Conservation (phyloP, 345 rosid genomes). For the Rhizophora mangle region DNA sequence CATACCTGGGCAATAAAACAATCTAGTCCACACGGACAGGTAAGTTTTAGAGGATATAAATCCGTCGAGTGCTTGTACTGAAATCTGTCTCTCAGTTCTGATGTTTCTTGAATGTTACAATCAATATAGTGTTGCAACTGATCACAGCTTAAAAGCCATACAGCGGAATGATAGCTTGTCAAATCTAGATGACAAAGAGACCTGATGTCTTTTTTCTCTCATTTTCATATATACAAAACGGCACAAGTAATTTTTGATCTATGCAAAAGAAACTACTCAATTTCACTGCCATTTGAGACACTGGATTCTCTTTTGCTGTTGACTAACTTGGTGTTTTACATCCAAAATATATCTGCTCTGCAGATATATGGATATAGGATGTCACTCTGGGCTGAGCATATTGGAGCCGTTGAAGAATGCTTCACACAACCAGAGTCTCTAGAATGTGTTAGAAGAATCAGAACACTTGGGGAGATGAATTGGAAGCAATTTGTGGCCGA, state of each 20-base stretch:
- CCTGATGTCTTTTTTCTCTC: no score
- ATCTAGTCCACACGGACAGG: constrained; percentile 80
- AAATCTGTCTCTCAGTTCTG: not conserved
- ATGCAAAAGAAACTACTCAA: not conserved
- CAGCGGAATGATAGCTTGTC: no score
- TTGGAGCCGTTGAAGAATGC: constrained; percentile 56
- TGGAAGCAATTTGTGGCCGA: constrained; percentile 74
- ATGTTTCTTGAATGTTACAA: not conserved
- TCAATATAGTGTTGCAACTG: no score
- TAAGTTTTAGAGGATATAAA: constrained; percentile 20
- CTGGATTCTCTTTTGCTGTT: not conserved
- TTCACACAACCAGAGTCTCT: constrained; percentile 63
- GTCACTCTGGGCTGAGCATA: constrained; percentile 97
- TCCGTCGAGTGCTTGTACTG: not conserved
- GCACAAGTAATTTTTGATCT: no score
- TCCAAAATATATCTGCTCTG: not conserved
- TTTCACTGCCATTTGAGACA: not conserved
- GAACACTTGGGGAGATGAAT: constrained; percentile 52
- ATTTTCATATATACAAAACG: no score
- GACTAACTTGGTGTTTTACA: constrained; percentile 1
- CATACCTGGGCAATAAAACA: constrained; percentile 72
- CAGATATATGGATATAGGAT: constrained; percentile 88
- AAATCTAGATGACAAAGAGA: no score
- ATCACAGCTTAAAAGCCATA: no score
- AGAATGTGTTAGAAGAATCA: constrained; percentile 75